phyloP scores from a whole-genome alignment of 371 early-diverging fungal species.

The Syncephalastrum racemosum region DNA sequence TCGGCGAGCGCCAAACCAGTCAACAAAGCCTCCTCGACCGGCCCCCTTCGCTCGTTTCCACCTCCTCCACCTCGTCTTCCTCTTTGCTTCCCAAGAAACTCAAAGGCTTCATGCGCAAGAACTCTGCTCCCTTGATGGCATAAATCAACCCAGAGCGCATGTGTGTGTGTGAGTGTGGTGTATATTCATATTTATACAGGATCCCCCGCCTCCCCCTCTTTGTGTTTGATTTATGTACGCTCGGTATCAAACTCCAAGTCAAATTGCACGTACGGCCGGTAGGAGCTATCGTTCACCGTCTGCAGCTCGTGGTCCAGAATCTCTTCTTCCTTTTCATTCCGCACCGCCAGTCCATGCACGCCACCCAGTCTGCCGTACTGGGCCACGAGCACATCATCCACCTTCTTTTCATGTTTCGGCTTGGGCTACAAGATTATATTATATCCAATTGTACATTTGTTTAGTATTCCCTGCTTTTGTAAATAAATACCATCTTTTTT shows the following conservation, averaged over 20 bases:
- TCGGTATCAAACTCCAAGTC: slow-evolving; percentile 63
- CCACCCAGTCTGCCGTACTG: slow-evolving; percentile 71
- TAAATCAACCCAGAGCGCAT: too few relatives aligned
- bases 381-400: slow-evolving; percentile 66
- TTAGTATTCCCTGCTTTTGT: slow-evolving; percentile 1
- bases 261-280: slow-evolving; percentile 88
- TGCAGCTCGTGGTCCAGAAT: slow-evolving; percentile 79
- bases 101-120: too few relatives aligned
- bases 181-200: too few relatives aligned
- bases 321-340: slow-evolving; percentile 53
- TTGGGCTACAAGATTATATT: slow-evolving; percentile 54
- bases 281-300: slow-evolving; percentile 81
- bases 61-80: too few relatives aligned
- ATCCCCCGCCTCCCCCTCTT: too few relatives aligned
- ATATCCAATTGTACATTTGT: slow-evolving; percentile 7
- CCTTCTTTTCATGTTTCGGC: slow-evolving; percentile 76
- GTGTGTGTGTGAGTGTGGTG: too few relatives aligned
- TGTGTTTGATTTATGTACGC: slow-evolving; percentile 20
- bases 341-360: slow-evolving; percentile 39
- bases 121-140: too few relatives aligned
- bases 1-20: too few relatives aligned
- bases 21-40: too few relatives aligned
- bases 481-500: neutral
- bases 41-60: too few relatives aligned
- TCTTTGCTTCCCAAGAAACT: too few relatives aligned